A percentile compares a stretch with the other conserved stretches of the same genome.
These are phyloP conservation scores for Exophiala sp. DNA, from an alignment of 2,329 filamentous ascomycete species.

Conservation along the genomic window DNA sequence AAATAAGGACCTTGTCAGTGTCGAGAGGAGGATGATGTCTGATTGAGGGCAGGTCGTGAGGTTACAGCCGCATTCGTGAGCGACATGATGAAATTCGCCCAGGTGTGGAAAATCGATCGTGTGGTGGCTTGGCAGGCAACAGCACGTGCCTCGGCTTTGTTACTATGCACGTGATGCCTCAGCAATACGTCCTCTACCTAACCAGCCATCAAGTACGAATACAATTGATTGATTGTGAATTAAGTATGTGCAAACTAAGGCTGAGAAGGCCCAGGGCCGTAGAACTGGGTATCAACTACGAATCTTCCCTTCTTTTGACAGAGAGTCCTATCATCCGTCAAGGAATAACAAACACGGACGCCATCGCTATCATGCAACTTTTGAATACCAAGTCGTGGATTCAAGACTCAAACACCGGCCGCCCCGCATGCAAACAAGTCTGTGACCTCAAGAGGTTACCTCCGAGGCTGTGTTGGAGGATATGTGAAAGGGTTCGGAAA, in stretches of 20 bases:
- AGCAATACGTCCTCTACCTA: too few species aligned
- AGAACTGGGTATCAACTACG: background rate
- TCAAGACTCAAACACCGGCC: background rate
- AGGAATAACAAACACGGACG: background rate
- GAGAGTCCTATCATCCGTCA: background rate
- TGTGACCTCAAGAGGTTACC: conserved; percentile 7
- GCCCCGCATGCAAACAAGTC: background rate
- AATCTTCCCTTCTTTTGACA: background rate
- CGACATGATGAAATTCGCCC: conserved; percentile 6
- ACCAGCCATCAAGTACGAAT: too few species aligned
- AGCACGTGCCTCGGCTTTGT: too few species aligned
- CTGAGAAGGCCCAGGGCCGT: too few species aligned
- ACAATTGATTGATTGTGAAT: too few species aligned
- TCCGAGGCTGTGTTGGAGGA: conserved; percentile 18
- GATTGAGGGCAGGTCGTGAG: conserved; percentile 7
- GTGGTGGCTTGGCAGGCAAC: background rate
- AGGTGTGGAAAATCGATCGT: background rate
- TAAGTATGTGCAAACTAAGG: too few species aligned
- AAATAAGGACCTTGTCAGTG: conserved; percentile 24
- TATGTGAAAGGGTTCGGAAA: conserved; percentile 75
- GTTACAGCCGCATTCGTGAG: conserved; percentile 1
- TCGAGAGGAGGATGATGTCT: conserved; percentile 24
- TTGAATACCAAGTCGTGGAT: background rate
- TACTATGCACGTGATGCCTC: too few species aligned
- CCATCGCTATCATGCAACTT: conserved; percentile 11